phyloP scores from a whole-genome alignment of 768 basidiomycete species.

The Mycena galopus region DNA sequence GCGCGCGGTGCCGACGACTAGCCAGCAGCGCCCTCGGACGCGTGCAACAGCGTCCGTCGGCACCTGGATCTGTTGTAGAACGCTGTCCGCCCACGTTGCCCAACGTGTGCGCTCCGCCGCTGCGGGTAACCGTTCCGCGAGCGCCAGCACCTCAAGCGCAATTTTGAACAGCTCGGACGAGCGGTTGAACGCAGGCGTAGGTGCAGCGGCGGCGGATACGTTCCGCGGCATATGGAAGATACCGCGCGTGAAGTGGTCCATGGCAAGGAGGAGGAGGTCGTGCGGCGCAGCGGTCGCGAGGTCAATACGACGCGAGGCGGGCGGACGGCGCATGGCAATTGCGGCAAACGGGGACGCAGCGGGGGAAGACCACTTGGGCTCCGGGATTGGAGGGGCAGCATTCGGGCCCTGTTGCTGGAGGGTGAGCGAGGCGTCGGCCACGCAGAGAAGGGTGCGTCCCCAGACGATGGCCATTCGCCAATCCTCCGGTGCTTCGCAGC shows the following conservation, averaged over 20 bases:
- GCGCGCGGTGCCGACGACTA: constrained; percentile 67
- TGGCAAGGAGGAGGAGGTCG: constrained; percentile 70
- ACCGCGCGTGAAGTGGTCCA: constrained; percentile 77
- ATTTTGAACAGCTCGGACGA: constrained; percentile 73
- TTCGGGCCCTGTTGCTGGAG: constrained; percentile 36
- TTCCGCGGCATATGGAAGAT: constrained; percentile 80
- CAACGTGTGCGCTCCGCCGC: constrained; percentile 64
- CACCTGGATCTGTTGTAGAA: constrained; percentile 68
- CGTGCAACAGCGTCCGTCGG: constrained; percentile 45
- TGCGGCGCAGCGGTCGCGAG: constrained; percentile 56
- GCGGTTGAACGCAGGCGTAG: constrained; percentile 57
- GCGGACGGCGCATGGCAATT: constrained; percentile 63
- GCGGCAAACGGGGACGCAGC: constrained; percentile 64
- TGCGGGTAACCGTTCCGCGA: constrained; percentile 67
- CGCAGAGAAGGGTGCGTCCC: constrained; percentile 73
- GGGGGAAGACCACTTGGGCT: constrained; percentile 60
- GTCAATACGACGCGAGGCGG: constrained; percentile 62
- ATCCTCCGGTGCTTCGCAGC: constrained; percentile 59
- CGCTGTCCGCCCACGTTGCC: constrained; percentile 72
- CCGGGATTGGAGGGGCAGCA: constrained; percentile 31
- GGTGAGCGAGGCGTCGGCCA: constrained; percentile 67
- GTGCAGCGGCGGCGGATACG: constrained; percentile 2
- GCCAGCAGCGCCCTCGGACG: constrained; percentile 67
- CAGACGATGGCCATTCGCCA: constrained; percentile 78
- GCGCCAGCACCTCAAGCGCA: constrained; percentile 69